Evolutionary conservation across 2,329 filamentous ascomycete genomes (phyloP).

Genomic region (Tolypocladium tropicale): DNA sequence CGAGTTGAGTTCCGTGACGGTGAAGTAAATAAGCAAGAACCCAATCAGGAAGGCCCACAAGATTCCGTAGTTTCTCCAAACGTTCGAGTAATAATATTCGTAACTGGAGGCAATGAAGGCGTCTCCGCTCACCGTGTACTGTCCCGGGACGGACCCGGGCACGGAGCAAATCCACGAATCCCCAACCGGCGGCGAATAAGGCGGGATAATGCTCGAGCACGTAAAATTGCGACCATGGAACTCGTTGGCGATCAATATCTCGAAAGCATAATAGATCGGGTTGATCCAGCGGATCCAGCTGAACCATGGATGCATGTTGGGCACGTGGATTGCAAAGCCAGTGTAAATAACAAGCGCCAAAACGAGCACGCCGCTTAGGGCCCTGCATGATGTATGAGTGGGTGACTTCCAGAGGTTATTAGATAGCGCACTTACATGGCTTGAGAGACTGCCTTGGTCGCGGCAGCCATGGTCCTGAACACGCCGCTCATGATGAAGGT

Average conservation of each 20-base stretch:
- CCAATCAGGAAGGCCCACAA: slow-evolving; percentile 52
- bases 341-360: slow-evolving; percentile 51
- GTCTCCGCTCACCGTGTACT: slow-evolving; percentile 47
- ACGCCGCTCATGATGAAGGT: slow-evolving; percentile 67
- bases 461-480: slow-evolving; percentile 62
- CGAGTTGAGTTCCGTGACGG: slow-evolving; percentile 55
- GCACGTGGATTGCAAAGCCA: slow-evolving; percentile 40
- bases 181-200: slow-evolving; percentile 31
- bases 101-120: slow-evolving; percentile 47
- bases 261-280: slow-evolving; percentile 64
- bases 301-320: slow-evolving; percentile 59
- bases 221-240: slow-evolving; percentile 47
- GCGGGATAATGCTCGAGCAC: slow-evolving; percentile 42
- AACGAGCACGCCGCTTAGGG: slow-evolving; percentile 41
- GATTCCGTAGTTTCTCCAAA: slow-evolving; percentile 63
- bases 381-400: slow-evolving; percentile 4
- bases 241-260: slow-evolving; percentile 64
- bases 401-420: background rate
- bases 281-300: slow-evolving; percentile 69
- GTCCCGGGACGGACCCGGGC: slow-evolving; percentile 44
- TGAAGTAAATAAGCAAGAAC: slow-evolving; percentile 54
- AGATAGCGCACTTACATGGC: slow-evolving; percentile 27
- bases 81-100: slow-evolving; percentile 44
- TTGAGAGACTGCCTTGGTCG: slow-evolving; percentile 55
- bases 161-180: slow-evolving; percentile 42